Conservation (phyloP, 2,329 filamentous ascomycete species). For the Dactylella cylindrospora region DNA sequence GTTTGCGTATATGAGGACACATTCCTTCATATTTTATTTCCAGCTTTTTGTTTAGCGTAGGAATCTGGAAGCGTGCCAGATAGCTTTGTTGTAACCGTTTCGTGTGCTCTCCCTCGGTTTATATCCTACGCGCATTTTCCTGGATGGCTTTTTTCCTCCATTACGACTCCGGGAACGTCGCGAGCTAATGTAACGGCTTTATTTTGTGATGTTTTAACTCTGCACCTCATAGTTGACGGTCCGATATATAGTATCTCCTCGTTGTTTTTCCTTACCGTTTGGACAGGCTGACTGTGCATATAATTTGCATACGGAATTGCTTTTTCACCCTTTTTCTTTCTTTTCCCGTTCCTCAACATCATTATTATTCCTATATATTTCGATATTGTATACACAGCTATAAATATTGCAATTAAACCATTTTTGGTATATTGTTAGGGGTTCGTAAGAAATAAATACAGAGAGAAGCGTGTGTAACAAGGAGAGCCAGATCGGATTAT, state of each 20-base stretch:
- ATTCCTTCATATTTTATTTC: conserved; percentile 20
- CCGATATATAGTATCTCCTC: conserved; percentile 15
- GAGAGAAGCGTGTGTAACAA: no score
- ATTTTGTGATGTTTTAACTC: conserved; percentile 1
- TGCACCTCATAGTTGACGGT: conserved; percentile 9
- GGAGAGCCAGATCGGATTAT: no score
- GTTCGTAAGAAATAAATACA: no score
- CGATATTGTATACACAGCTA: no score
- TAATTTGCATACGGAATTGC: conserved; percentile 44
- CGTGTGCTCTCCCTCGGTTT: conserved; percentile 30
- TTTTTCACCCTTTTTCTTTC: conserved; percentile 26
- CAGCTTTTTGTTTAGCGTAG: conserved; percentile 27
- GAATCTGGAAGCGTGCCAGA: conserved; percentile 26
- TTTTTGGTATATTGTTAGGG: no score
- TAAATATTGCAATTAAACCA: no score
- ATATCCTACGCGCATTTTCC: conserved; percentile 29
- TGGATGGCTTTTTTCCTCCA: conserved; percentile 6
- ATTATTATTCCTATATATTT: no score
- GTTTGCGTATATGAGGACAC: conserved; percentile 24
- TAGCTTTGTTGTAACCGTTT: conserved; percentile 7
- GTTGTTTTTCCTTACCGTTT: conserved; percentile 6
- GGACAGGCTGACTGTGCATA: conserved; percentile 39
- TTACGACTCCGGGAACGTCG: no score
- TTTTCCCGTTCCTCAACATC: conserved; percentile 18
- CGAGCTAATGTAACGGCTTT: conserved; percentile 27